Evolutionary conservation across 257 asterid species (phyloP).

Genomic region (Solanum pinnatisectum): DNA sequence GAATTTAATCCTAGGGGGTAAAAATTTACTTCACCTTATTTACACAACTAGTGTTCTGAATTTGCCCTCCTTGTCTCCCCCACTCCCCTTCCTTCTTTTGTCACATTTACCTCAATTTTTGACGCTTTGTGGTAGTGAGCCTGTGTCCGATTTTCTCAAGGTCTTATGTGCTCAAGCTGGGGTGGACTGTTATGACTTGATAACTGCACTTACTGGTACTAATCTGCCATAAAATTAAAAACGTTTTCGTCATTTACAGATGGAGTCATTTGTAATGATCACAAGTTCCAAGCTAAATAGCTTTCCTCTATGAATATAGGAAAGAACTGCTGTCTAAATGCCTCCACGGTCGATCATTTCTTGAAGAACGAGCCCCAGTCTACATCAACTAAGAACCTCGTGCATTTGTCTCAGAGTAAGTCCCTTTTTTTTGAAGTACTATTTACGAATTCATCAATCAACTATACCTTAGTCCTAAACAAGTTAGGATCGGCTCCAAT

Average conservation of each 20-base stretch:
- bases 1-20: conserved; percentile 80
- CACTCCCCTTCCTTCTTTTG: too few relatives aligned
- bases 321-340: conserved; percentile 68
- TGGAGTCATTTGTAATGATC: neutral
- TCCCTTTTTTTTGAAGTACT: neutral
- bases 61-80: neutral
- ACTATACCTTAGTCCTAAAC: neutral
- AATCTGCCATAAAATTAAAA: neutral
- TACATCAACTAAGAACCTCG: conserved; percentile 72
- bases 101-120: too few relatives aligned
- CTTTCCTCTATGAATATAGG: conserved; percentile 20
- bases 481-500: neutral
- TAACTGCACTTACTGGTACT: conserved; percentile 62
- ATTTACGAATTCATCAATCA: neutral
- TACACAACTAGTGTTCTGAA: neutral
- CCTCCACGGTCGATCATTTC: conserved; percentile 46
- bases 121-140: conserved; percentile 10
- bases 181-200: conserved; percentile 60
- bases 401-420: conserved; percentile 90
- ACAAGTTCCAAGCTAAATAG: neutral
- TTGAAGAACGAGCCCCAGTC: conserved; percentile 71
- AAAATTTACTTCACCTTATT: neutral
- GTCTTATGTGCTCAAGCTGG: conserved; percentile 35
- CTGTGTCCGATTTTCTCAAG: conserved; percentile 31
- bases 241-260: neutral